Conservation (phyloP, 345 rosid species). For the Lepidium aucheri region DNA sequence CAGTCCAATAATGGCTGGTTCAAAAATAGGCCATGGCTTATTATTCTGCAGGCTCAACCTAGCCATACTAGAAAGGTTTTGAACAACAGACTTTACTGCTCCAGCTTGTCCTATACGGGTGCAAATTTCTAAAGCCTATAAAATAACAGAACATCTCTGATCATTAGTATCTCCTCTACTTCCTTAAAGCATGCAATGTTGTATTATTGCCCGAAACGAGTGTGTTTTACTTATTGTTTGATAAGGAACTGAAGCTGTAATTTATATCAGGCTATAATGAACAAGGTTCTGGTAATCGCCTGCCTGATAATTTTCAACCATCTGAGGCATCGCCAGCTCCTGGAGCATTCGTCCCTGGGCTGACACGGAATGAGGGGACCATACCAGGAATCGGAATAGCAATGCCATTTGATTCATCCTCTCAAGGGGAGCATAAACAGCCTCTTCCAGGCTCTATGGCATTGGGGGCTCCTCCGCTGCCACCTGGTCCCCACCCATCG, state of each 20-base stretch:
- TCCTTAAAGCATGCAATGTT: background rate
- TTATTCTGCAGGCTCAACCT: background rate
- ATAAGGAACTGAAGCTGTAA: conserved; percentile 1
- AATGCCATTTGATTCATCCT: conserved; percentile 55
- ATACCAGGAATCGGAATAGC: conserved; percentile 95
- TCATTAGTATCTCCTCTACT: background rate
- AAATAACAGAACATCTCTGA: background rate
- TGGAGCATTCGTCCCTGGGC: conserved; percentile 74
- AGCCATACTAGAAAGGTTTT: background rate
- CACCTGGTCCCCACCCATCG: conserved; percentile 98
- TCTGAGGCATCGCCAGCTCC: conserved; percentile 74
- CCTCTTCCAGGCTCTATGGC: conserved; percentile 55
- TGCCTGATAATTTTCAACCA: conserved; percentile 60
- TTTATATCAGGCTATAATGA: conserved; percentile 65
- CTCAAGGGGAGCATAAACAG: conserved; percentile 85
- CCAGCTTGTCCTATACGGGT: background rate
- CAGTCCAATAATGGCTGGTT: background rate
- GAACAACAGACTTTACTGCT: background rate
- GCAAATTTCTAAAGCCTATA: background rate
- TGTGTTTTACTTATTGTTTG: background rate
- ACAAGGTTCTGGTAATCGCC: conserved; percentile 67
- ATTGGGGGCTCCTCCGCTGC: conserved; percentile 84
- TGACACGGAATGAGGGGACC: conserved; percentile 81
- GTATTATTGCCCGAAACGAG: background rate
- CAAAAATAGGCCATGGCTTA: background rate